Base-by-base conservation (phyloP, 192 early-diverging fungal genomes). In the Coemansia pectinata region DNA sequence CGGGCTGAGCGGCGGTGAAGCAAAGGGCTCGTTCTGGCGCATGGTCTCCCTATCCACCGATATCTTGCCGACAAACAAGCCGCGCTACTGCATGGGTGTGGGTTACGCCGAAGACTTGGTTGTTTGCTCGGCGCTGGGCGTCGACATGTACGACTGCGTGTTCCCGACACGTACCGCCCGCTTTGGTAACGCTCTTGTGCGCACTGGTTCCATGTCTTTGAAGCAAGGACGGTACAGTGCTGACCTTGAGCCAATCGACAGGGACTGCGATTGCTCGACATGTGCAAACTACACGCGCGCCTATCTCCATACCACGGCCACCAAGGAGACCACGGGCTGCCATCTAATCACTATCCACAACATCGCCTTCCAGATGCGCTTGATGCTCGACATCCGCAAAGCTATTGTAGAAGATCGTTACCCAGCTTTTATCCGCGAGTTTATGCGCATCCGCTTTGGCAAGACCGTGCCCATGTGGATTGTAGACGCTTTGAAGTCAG, bases 61-160 rank as follows among this genome's bases (percentile, higher is more conserved):
- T 75, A 68, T 92, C 62, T 75, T 95, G 63, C 92, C 94, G 23
- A 81, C 88, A 21, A 86, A 84, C 66, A 95, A 95, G 67, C 94
- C 94, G 23, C 91, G 92, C 70, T 95, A 95, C 83, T 95, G 92
- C 81, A 95, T 95, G 94, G 94, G 94, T 19, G 91, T 95, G 31
- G 94, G 93, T 58, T 91, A 94, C 60, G 90, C 92, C 6, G 91
- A 91, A 62, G 92, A 95, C 75, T 71, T 94, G 70, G 91, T 95
- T 3, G 90, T 95, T 1, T 93, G 94, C 85, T 87, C 88, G 27
- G 92, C 94, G 38, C 78, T 95, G 69, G 94, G 94, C 39, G 91
- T 95, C 44, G 92, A 95, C 74, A 93, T 94, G 92, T 95, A 90
- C 74, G 94, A 95, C 71, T 95, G 94, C 77, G 94, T 95, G 27